These are phyloP conservation scores for Neocatenulostroma microsporum DNA, from an alignment of 2,329 filamentous ascomycete species.

Conservation along the genomic window DNA sequence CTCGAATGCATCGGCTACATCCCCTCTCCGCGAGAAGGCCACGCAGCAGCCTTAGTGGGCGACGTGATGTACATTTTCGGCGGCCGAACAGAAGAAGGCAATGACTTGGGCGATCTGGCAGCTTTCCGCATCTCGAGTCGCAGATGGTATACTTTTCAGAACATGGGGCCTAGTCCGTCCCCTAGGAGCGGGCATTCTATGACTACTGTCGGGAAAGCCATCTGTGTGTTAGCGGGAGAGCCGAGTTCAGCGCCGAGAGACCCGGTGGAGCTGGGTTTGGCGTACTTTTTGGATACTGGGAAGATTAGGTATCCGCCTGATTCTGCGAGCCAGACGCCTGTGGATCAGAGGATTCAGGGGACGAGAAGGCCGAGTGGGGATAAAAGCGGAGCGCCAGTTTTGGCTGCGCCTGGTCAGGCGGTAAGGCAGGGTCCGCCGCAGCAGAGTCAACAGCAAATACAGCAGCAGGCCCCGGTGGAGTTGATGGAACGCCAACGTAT, in stretches of 20 bases:
- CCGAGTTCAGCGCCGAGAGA: conserved; percentile 79
- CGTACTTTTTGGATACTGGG: conserved; percentile 85
- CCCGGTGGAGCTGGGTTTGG: conserved; percentile 74
- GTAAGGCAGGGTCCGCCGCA: neutral
- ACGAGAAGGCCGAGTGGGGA: conserved; percentile 28
- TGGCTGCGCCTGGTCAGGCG: neutral
- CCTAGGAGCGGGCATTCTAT: conserved; percentile 94
- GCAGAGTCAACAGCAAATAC: too few relatives aligned
- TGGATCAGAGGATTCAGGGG: conserved; percentile 24
- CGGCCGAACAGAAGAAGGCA: conserved; percentile 85
- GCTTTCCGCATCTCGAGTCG: conserved; percentile 75
- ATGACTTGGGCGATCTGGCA: conserved; percentile 85
- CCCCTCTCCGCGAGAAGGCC: conserved; percentile 83
- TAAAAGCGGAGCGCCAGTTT: conserved; percentile 6
- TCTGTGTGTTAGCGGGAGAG: conserved; percentile 88
- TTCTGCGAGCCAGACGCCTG: conserved; percentile 29
- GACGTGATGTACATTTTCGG: conserved; percentile 99
- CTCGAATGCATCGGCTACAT: conserved; percentile 98
- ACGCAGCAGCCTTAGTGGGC: conserved; percentile 85
- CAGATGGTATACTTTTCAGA: conserved; percentile 98
- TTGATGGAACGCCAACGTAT: conserved; percentile 23
- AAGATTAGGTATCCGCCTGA: conserved; percentile 91
- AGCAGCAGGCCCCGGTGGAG: conserved; percentile 11
- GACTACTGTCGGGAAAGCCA: conserved; percentile 87
- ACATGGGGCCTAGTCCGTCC: conserved; percentile 95